Conservation (phyloP, 768 basidiomycete species). For the Naematelia encephala region DNA sequence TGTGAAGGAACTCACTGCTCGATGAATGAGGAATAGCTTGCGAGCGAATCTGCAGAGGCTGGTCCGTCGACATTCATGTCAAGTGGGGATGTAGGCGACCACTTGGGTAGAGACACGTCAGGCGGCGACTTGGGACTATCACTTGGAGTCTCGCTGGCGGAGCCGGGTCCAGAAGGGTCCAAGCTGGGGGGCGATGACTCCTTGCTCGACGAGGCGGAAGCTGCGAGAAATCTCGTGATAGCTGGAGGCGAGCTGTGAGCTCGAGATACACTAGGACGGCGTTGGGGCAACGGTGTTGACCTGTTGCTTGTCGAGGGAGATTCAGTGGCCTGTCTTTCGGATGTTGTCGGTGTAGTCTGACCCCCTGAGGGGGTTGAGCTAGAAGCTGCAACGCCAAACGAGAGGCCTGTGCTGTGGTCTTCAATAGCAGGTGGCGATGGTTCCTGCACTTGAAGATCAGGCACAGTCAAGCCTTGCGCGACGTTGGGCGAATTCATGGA, state of each 20-base stretch:
- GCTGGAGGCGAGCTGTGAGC: slow-evolving; percentile 7
- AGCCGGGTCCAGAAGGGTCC: neutral
- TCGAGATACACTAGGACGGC: neutral
- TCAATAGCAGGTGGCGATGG: slow-evolving; percentile 22
- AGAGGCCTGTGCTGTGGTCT: neutral
- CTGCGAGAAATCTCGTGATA: neutral
- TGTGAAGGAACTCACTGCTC: slow-evolving; percentile 43
- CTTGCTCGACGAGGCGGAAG: no score
- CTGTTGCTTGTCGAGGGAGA: neutral
- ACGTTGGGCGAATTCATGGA: neutral
- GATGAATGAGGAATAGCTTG: slow-evolving; percentile 42
- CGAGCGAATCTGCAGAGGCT: slow-evolving; percentile 8
- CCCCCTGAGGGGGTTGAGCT: neutral
- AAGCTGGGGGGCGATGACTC: neutral
- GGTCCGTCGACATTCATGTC: slow-evolving; percentile 13
- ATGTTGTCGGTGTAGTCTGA: neutral
- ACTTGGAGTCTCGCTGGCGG: slow-evolving; percentile 11
- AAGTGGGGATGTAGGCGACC: slow-evolving; percentile 17
- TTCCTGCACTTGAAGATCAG: slow-evolving; percentile 23
- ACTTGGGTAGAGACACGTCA: slow-evolving; percentile 22
- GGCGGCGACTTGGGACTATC: slow-evolving; percentile 38
- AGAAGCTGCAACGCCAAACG: neutral
- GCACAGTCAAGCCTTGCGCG: slow-evolving; percentile 12
- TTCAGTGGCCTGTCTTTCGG: neutral
- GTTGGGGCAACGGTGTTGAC: neutral